Base-by-base conservation (phyloP, 352 stramenopile genomes). In the Vaucheria bursata region DNA sequence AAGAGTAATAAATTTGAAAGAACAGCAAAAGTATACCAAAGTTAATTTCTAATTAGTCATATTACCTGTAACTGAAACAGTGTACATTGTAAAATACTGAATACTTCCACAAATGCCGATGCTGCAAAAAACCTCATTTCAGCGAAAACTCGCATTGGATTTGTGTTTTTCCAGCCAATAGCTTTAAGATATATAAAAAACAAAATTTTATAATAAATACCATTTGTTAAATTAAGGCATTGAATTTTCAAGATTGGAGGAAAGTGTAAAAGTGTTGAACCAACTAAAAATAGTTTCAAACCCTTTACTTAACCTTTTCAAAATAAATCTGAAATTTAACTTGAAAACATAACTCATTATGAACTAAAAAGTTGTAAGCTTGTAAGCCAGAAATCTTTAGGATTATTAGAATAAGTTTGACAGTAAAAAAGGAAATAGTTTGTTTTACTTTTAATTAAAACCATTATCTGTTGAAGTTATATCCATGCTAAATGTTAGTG, bases 1-100 rank as follows among this genome's bases (percentile, higher is more conserved):
- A n/a, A n/a, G n/a, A n/a, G n/a, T n/a, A n/a, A n/a, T n/a, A n/a
- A n/a, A n/a, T n/a, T n/a, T n/a, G n/a, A n/a, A n/a, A n/a, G n/a
- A n/a, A n/a, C n/a, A n/a, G n/a, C n/a, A n/a, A n/a, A n/a, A n/a
- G n/a, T n/a, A n/a, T n/a, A n/a, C n/a, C n/a, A n/a, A n/a, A n/a
- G n/a, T n/a, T n/a, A n/a, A n/a, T n/a, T n/a, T n/a, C n/a, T n/a
- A n/a, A n/a, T n/a, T n/a, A n/a, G n/a, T n/a, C n/a, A n/a, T n/a
- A n/a, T n/a, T n/a, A n/a, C n/a, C n/a, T n/a, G n/a, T n/a, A n/a
- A n/a, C n/a, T n/a, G n/a, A n/a, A n/a, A n/a, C n/a, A n/a, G n/a
- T n/a, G n/a, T n/a, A n/a, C 39, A 50, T 29, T 69, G 59, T 69
- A 69, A 6, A 69, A 69, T 69, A 38, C 4, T 18, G 59, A 18